A percentile compares a stretch with the other conserved stretches of the same genome.
phyloP scores from a whole-genome alignment of 2,329 filamentous ascomycete species.

The Talaromyces sp. region DNA sequence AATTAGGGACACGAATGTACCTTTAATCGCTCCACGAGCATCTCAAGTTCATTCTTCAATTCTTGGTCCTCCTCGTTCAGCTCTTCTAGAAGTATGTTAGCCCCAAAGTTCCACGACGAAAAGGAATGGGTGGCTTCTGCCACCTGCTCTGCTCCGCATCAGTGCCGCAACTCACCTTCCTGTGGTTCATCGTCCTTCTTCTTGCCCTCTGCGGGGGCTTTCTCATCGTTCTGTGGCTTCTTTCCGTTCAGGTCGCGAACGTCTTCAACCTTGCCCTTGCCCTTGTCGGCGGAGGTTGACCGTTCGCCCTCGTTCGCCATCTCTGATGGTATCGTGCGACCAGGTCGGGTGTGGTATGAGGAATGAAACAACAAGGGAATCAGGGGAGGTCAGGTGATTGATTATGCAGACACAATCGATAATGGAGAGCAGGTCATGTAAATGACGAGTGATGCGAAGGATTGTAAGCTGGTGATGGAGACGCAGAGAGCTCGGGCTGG shows the following conservation, averaged over 20 bases:
- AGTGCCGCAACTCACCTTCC: slow-evolving; percentile 52
- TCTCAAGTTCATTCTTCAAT: slow-evolving; percentile 95
- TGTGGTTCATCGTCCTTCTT: slow-evolving; percentile 71
- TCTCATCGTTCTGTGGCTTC: slow-evolving; percentile 66
- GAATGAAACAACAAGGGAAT: slow-evolving; percentile 12
- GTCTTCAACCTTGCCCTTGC: slow-evolving; percentile 86
- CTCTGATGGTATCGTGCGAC: slow-evolving; percentile 42
- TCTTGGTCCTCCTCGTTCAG: slow-evolving; percentile 98
- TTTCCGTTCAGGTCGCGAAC: slow-evolving; percentile 64
- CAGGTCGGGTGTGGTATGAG: slow-evolving; percentile 20
- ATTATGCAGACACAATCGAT: slow-evolving; percentile 11
- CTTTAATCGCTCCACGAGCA: slow-evolving; percentile 93
- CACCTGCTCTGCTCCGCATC: slow-evolving; percentile 13
- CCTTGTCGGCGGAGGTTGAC: slow-evolving; percentile 84
- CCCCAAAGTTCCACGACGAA: slow-evolving; percentile 31
- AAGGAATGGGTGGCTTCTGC: slow-evolving; percentile 5
- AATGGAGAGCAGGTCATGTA: slow-evolving; percentile 20
- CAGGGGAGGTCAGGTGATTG: slow-evolving; percentile 1
- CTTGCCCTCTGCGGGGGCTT: slow-evolving; percentile 70
- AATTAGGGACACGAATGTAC: slow-evolving; percentile 51
- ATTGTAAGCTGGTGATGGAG: slow-evolving; percentile 31
- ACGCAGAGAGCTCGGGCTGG: slow-evolving; percentile 25
- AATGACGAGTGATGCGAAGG: slow-evolving; percentile 23
- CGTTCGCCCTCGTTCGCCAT: slow-evolving; percentile 96
- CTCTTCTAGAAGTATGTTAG: slow-evolving; percentile 67